Conservation (phyloP, 768 basidiomycete genomes). For the Phanerodontia chrysosporium region DNA sequence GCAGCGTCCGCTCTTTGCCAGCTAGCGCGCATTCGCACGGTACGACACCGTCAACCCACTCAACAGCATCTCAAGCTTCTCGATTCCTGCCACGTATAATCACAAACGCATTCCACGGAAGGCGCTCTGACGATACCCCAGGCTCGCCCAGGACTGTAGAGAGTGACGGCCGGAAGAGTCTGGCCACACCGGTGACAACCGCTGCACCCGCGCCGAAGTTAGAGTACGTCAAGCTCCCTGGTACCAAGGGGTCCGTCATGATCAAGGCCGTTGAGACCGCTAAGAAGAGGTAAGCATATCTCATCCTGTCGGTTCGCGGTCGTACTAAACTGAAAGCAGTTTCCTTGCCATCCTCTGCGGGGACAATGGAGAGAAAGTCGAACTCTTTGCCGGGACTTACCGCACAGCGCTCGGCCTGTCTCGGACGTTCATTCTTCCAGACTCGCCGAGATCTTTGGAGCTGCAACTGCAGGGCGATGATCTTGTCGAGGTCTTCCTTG, state of each 20-base stretch:
- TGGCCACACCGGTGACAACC: conserved; percentile 31
- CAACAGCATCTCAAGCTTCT: conserved; percentile 36
- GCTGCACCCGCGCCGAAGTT: conserved; percentile 76
- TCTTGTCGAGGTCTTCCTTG: conserved; percentile 86
- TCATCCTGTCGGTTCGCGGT: conserved; percentile 1
- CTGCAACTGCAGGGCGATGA: conserved; percentile 90
- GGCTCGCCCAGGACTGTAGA: conserved; percentile 35
- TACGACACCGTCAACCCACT: conserved; percentile 14
- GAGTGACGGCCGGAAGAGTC: conserved; percentile 28
- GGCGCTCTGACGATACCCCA: conserved; percentile 56
- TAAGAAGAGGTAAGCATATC: conserved; percentile 70
- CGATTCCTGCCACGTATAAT: conserved; percentile 72
- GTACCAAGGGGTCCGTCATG: conserved; percentile 80
- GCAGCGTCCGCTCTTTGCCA: neutral
- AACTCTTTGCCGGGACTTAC: conserved; percentile 89
- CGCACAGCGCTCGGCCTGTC: conserved; percentile 86
- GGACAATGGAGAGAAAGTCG: conserved; percentile 89
- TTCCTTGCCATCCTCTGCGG: conserved; percentile 92
- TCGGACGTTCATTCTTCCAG: conserved; percentile 89
- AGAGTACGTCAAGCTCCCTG: conserved; percentile 89
- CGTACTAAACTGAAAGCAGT: conserved; percentile 32
- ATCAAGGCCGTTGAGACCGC: conserved; percentile 87
- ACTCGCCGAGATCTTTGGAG: conserved; percentile 84
- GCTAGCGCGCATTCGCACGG: neutral
- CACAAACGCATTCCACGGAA: conserved; percentile 54